phyloP scores from a whole-genome alignment of 305 asterid species.

The Fraxinus paxiana region DNA sequence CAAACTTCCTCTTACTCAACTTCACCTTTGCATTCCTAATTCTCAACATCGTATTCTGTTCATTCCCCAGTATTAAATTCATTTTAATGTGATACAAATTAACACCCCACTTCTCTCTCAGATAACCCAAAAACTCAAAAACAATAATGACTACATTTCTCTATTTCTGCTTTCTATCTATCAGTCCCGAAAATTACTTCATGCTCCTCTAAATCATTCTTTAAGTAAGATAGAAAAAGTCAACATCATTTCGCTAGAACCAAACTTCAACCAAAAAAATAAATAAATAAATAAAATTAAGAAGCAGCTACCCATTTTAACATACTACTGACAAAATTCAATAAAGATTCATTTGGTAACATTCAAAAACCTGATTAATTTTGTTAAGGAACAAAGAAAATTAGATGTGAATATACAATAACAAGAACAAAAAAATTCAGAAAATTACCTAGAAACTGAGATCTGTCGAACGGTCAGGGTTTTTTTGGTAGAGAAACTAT shows the following conservation, averaged over 20 bases:
- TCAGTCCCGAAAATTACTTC: neutral
- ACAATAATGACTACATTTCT: neutral
- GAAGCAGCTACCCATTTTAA: neutral
- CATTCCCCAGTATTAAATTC: neutral
- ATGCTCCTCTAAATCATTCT: neutral
- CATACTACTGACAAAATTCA: neutral
- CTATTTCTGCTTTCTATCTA: neutral
- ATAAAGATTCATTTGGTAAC: neutral
- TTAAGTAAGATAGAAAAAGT: neutral
- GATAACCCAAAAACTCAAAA: neutral
- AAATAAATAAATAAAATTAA: too few relatives aligned
- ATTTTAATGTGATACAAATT: neutral
- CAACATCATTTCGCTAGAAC: neutral
- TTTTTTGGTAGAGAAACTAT: neutral
- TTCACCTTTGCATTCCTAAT: neutral
- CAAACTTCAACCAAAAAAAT: neutral
- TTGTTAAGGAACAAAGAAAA: neutral
- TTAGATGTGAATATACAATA: neutral
- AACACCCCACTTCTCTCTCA: neutral
- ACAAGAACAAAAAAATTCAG: neutral
- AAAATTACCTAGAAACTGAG: neutral
- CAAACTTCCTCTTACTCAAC: neutral
- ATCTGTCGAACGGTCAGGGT: neutral
- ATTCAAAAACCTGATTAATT: neutral
- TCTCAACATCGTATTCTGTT: neutral